Evolutionary conservation across 805 yeast genomes (phyloP).

Genomic region (Jamesozyma lodderae): DNA sequence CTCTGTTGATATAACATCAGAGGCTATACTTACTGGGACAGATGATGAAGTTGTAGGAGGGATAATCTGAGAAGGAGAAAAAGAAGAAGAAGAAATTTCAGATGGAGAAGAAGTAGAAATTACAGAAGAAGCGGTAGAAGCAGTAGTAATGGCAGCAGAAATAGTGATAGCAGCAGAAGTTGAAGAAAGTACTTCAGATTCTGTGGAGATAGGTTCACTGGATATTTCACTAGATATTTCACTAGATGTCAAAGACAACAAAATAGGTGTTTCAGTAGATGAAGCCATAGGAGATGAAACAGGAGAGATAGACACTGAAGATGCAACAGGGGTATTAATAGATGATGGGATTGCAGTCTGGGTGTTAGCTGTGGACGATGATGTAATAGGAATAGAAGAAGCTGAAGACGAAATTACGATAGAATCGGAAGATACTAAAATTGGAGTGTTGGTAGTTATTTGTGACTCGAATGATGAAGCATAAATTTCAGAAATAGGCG

Average conservation of each 20-base stretch:
- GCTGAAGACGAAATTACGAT: no score
- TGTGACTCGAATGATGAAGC: no score
- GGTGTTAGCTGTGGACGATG: neutral
- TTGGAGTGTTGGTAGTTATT: no score
- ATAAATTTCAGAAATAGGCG: no score
- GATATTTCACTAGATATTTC: neutral
- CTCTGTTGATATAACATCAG: no score
- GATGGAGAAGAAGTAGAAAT: neutral
- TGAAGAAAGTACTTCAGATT: neutral
- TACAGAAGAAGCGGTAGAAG: neutral
- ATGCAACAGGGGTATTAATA: neutral
- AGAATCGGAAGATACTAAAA: no score
- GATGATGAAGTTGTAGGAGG: no score
- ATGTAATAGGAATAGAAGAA: neutral
- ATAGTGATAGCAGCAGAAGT: neutral
- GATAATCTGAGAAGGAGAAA: no score
- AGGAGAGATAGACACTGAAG: no score
- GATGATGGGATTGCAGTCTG: no score
- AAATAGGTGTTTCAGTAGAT: neutral
- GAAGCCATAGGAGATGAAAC: neutral
- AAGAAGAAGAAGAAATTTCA: neutral
- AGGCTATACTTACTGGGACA: no score
- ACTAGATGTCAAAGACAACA: neutral
- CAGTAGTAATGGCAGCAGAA: no score
- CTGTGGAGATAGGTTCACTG: neutral